phyloP scores from a whole-genome alignment of 805 yeast species.

The Spathaspora sp. region DNA sequence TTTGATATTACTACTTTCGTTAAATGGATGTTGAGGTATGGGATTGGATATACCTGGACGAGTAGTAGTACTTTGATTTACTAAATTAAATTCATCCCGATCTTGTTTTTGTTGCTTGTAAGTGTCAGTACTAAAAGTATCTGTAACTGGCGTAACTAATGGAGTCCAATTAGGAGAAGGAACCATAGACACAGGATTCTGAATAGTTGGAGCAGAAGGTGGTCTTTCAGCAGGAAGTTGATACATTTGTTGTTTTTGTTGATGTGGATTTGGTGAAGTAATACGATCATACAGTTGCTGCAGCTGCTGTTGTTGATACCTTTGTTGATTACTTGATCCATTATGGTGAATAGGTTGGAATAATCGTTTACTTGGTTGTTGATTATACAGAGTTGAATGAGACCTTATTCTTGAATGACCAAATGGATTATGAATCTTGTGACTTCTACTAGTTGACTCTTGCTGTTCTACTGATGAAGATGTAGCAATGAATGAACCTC shows the following conservation, averaged over 20 bases:
- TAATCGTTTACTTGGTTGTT: not conserved
- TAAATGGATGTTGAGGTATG: not conserved
- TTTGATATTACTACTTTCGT: not conserved
- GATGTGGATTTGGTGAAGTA: not conserved
- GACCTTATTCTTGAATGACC: constrained; percentile 4
- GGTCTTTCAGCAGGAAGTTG: not conserved
- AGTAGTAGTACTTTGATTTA: not conserved
- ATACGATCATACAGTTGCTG: not conserved
- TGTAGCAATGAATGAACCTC: not conserved
- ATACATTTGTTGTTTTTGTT: not conserved
- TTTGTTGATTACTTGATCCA: not conserved
- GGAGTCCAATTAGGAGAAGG: constrained; percentile 20
- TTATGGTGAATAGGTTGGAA: constrained; percentile 5
- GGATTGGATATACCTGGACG: not conserved
- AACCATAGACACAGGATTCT: not conserved
- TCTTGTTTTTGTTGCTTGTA: not conserved
- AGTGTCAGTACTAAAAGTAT: not conserved
- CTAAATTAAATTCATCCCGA: not conserved
- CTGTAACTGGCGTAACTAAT: constrained; percentile 3
- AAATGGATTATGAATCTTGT: not conserved
- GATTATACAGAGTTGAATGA: not conserved
- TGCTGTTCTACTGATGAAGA: not conserved
- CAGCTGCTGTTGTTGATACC: not conserved
- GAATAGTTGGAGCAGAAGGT: not conserved
- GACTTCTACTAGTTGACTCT: not conserved